Evolutionary conservation across 495 filamentous ascomycete genomes (phyloP), one percentile per base, ranked within the genome.

Genomic region (Trichoderma asperelloides): DNA sequence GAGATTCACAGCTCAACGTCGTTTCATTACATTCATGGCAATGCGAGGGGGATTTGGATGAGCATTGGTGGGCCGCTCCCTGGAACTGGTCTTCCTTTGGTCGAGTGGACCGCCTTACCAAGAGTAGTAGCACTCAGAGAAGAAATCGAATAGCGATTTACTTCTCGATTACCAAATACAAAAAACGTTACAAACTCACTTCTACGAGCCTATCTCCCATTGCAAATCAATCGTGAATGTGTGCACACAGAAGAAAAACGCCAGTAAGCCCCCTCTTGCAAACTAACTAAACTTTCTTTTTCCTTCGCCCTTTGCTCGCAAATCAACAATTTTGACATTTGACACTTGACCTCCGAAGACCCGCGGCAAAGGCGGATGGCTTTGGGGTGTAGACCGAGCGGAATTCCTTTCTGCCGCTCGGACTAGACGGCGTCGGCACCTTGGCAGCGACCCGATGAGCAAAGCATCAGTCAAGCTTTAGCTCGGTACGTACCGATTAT

Each of bases 11-110:
- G 25, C 55, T 60, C 55, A 60, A 27, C 25, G 55, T 60, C 55
- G 30, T 60, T 28, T 60, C 23, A 2, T 55, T 55, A 11, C 23
- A 11, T 7, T 55, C 55, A 60, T 60, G 55, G 55, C 55, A 60
- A 60, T 60, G 55, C 55, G 27, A 60, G 21, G 49, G 55, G 55
- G 27, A 60, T 25, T 25, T 60, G 55, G 55, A 25, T 60, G 27
- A 23, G 12, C 23, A 27, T 60, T 60, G 55, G 55, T 60, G 55
- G 55, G 55, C 55, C 55, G 55, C 55, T 60, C 55, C 55, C 55
- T 60, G 55, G 55, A 60, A 60, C 55, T 60, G 55, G 55, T 60
- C 55, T 60, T 60, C 55, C 55, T 60, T 60, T 60, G 55, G 55
- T 60, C 55, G 55, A 60, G 55, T 60, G 55, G 55, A 60, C 55